Evolutionary conservation across 1,284 basidiomycete genomes (phyloP), one percentile per base, ranked within the genome.

Genomic region (Neonothopanus nambi): DNA sequence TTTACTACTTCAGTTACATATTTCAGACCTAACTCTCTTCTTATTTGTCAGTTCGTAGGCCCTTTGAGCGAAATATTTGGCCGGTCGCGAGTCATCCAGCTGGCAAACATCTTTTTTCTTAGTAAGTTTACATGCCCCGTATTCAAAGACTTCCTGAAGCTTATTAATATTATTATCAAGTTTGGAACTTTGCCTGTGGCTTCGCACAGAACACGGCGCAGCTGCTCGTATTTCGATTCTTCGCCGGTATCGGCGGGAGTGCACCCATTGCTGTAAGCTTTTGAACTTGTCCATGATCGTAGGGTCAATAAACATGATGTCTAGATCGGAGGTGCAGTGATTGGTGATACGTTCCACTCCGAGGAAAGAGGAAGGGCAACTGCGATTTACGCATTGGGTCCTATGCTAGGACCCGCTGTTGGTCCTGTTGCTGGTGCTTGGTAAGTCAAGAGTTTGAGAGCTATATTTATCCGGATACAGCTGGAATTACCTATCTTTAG

Each of bases 331-430:
- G 88, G 86, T 39, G 90, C 85, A 2, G 78, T 86, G 1, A 69
- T 93, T 0, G 79, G 81, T 2, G 91, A 93, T 66, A 74, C 87
- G 41, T 93, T 84, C 79, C 65, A 63, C n/a, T 65, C 85, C 0
- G 85, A 90, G 54, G 76, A 91, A 60, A 75, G 87, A 58, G 89
- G 89, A 0, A 71, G 76, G 56, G 86, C 87, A 0, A 76, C 88
- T 23, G 82, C 84, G 0, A 71, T 88, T 1, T 91, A 89, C 65
- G 85, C 87, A 0, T 68, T 91, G 5, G 84, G 52, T 28, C 80
- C 80, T 0, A 65, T 84, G 8, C 66, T 84, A 3, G 83, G 85
- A 0, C 87, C 87, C 0, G 81, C 82, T 1, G 59, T 89, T 11
- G 87, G 85, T 0, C 85, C 85, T 0, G 66, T 85, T 26, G 41